Evolutionary conservation across 805 yeast species (phyloP).

Genomic region (Sungouiella thailandica): DNA sequence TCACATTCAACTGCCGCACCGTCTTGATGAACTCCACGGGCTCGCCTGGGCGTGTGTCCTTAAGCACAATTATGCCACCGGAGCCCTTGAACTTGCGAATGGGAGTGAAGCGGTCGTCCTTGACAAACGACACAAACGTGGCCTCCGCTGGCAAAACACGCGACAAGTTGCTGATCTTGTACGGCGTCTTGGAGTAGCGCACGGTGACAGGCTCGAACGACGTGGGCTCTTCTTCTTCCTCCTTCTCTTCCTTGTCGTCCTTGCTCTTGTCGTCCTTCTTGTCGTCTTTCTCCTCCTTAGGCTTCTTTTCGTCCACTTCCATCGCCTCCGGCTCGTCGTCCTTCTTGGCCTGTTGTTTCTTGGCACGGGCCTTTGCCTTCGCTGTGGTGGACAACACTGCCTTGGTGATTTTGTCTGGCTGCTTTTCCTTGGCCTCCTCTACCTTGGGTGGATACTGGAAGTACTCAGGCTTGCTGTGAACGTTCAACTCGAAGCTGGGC

Average conservation of each 20-base stretch:
- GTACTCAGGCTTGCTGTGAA: constrained; percentile 72
- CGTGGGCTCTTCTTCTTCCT: constrained; percentile 17
- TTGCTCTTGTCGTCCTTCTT: constrained; percentile 10
- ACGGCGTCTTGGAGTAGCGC: constrained; percentile 60
- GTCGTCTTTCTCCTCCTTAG: constrained; percentile 7
- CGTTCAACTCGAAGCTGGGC: constrained; percentile 76
- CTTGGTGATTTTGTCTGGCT: constrained; percentile 82
- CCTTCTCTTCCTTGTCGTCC: constrained; percentile 11
- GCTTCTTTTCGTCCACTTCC: constrained; percentile 33
- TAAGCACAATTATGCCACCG: constrained; percentile 68
- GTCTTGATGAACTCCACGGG: constrained; percentile 71
- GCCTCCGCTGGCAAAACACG: constrained; percentile 89
- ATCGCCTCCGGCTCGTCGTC: constrained; percentile 46
- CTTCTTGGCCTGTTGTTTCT: constrained; percentile 51
- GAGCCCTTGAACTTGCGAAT: constrained; percentile 67
- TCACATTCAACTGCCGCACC: constrained; percentile 68
- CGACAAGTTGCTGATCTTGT: constrained; percentile 69
- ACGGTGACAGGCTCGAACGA: constrained; percentile 33
- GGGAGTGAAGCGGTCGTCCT: constrained; percentile 75
- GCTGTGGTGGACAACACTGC: constrained; percentile 94
- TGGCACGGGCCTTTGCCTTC: constrained; percentile 90
- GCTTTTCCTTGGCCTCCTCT: constrained; percentile 74
- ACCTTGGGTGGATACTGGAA: constrained; percentile 88
- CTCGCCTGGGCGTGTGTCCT: constrained; percentile 58
- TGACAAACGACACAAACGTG: constrained; percentile 71